Evolutionary conservation across 352 stramenopile genomes (phyloP).

Genomic region (Phytophthora cactorum): DNA sequence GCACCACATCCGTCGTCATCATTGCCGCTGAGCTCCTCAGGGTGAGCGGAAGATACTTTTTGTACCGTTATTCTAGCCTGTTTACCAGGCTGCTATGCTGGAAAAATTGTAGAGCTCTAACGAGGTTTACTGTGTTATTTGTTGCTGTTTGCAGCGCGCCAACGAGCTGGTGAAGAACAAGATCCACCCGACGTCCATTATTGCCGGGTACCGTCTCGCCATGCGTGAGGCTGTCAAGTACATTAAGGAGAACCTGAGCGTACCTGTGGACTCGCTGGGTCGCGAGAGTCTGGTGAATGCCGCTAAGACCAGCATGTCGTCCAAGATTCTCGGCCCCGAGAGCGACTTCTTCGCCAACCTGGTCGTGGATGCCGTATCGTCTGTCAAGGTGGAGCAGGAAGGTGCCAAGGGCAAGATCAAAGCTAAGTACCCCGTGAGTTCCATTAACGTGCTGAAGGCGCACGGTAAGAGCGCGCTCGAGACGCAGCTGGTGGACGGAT

Average conservation of each 20-base stretch:
- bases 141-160: conserved; percentile 71
- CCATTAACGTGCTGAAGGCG: conserved; percentile 99
- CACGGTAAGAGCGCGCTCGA: conserved; percentile 91
- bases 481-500: conserved; percentile 94
- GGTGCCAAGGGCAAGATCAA: conserved; percentile 82
- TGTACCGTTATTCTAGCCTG: neutral
- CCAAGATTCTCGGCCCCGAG: conserved; percentile 99
- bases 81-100: neutral
- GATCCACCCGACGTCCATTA: conserved; percentile 99
- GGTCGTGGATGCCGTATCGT: conserved; percentile 97
- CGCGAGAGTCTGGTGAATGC: conserved; percentile 97
- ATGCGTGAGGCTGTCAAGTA: conserved; percentile 99
- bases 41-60: conserved; percentile 45
- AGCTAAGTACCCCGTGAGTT: conserved; percentile 96
- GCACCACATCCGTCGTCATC: conserved; percentile 99
- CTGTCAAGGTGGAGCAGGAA: conserved; percentile 94
- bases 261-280: conserved; percentile 94
- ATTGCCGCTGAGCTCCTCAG: conserved; percentile 98
- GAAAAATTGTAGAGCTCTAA: neutral
- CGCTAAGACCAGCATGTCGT: conserved; percentile 99
- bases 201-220: conserved; percentile 98
- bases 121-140: neutral
- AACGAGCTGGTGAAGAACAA: conserved; percentile 98
- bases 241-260: conserved; percentile 98
- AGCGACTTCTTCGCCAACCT: conserved; percentile 98